phyloP scores from a whole-genome alignment of 2,329 filamentous ascomycete genomes.

The Fusarium globosum region DNA sequence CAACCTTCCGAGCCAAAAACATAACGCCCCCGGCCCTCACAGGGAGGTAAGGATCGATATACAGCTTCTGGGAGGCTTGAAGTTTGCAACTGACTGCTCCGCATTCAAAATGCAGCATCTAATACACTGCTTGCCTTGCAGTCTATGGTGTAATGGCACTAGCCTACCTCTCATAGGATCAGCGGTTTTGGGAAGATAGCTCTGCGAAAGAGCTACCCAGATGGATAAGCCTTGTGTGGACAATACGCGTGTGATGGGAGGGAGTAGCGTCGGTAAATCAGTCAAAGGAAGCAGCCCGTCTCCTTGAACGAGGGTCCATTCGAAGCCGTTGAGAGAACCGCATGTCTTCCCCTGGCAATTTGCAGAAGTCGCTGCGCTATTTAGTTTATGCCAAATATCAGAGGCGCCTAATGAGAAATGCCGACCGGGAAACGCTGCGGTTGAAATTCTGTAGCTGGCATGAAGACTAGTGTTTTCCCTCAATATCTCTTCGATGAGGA shows the following conservation, averaged over 20 bases:
- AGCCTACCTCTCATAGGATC: too few relatives aligned
- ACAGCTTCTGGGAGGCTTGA: too few relatives aligned
- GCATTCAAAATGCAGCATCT: background rate
- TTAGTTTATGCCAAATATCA: accelerated
- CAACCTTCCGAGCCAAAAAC: too few relatives aligned
- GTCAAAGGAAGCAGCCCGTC: background rate
- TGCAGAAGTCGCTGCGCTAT: accelerated
- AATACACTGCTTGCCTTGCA: background rate
- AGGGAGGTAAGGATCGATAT: too few relatives aligned
- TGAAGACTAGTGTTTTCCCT: background rate
- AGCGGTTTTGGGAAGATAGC: accelerated
- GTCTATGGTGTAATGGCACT: background rate
- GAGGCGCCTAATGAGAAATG: accelerated
- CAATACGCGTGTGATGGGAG: background rate
- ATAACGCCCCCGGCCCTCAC: too few relatives aligned
- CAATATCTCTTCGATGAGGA: accelerated
- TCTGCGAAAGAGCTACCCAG: background rate
- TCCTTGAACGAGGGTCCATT: accelerated
- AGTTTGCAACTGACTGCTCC: too few relatives aligned
- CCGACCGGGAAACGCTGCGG: accelerated
- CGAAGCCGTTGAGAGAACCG: accelerated
- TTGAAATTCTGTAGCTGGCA: background rate
- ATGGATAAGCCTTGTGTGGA: accelerated
- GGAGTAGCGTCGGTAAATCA: background rate
- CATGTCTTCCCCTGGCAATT: background rate